A percentile compares a stretch with the other conserved stretches of the same genome.
These are phyloP conservation scores for Prunus mongolica DNA, from an alignment of 306 rosid species.

Conservation along the genomic window DNA sequence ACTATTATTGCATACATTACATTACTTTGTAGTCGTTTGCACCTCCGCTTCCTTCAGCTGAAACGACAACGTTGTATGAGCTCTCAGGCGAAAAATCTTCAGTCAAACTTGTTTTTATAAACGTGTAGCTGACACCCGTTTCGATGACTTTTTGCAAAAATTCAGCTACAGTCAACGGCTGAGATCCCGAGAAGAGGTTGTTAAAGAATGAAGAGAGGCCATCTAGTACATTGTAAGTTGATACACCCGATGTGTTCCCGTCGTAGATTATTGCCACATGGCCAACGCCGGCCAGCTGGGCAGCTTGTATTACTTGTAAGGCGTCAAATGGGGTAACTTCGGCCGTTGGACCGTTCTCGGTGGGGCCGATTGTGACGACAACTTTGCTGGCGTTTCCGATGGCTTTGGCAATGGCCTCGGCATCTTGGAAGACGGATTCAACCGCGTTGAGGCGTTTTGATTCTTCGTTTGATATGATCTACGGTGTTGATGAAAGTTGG, in stretches of 20 bases:
- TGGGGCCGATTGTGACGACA: conserved; percentile 76
- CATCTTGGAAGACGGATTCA: conserved; percentile 59
- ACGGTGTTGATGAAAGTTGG: not conserved
- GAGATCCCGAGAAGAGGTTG: conserved; percentile 70
- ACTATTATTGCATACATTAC: conserved; percentile 86
- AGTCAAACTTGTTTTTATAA: conserved; percentile 74
- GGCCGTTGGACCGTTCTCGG: conserved; percentile 67
- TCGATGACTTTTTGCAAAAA: conserved; percentile 66
- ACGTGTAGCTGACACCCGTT: conserved; percentile 71
- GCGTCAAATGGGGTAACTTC: conserved; percentile 74
- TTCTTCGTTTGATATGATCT: conserved; percentile 88
- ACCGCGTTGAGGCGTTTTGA: conserved; percentile 87
- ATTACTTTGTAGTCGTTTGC: conserved; percentile 98
- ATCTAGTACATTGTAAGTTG: conserved; percentile 84
- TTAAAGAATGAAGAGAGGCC: conserved; percentile 81
- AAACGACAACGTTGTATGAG: conserved; percentile 68
- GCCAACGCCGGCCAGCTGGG: conserved; percentile 82
- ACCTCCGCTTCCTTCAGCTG: conserved; percentile 60
- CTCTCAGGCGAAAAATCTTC: conserved; percentile 79
- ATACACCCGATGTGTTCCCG: conserved; percentile 21
- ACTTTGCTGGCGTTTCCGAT: conserved; percentile 96
- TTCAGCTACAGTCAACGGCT: conserved; percentile 50
- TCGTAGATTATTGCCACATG: conserved; percentile 85
- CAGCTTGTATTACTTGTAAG: conserved; percentile 71
- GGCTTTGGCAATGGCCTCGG: conserved; percentile 85